phyloP scores from a whole-genome alignment of 192 early-diverging fungal species.

The Phycomyces nitens region DNA sequence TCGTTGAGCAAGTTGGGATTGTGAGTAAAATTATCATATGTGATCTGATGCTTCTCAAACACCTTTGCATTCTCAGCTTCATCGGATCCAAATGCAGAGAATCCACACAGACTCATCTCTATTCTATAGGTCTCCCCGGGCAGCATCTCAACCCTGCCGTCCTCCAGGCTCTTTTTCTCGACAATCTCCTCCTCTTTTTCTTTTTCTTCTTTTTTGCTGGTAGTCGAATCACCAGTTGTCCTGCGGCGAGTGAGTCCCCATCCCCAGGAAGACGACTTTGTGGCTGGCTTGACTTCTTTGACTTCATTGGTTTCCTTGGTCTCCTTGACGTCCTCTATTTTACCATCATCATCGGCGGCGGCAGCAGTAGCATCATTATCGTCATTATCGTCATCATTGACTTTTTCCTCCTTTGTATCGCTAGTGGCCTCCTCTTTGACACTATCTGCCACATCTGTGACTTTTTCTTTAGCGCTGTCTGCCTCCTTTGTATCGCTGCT shows the following conservation, averaged over 20 bases:
- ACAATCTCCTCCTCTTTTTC: neutral
- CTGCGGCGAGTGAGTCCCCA: neutral
- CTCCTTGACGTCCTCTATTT: neutral
- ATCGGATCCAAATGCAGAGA: conserved; percentile 44
- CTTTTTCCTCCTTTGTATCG: neutral
- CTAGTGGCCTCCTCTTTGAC: neutral
- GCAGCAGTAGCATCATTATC: neutral
- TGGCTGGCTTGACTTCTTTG: neutral
- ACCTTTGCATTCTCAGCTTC: conserved; percentile 39
- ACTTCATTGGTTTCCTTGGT: neutral
- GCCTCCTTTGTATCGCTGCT: too few relatives aligned
- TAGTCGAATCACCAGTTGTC: neutral
- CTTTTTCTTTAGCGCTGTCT: neutral
- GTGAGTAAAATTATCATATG: conserved; percentile 54
- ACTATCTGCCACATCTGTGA: neutral
- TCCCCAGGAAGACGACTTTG: conserved; percentile 1
- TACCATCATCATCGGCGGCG: neutral
- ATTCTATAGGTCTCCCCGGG: conserved; percentile 41
- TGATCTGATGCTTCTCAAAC: conserved; percentile 51
- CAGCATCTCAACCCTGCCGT: conserved; percentile 25
- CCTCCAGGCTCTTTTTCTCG: conserved; percentile 1
- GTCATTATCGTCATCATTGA: neutral
- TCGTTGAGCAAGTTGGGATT: conserved; percentile 58
- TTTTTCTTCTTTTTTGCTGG: neutral
- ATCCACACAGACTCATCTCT: conserved; percentile 58